Evolutionary conservation across 116 monocot species (phyloP), one percentile per base, ranked within the genome.

Genomic region (Dioscorea cayenensis): DNA sequence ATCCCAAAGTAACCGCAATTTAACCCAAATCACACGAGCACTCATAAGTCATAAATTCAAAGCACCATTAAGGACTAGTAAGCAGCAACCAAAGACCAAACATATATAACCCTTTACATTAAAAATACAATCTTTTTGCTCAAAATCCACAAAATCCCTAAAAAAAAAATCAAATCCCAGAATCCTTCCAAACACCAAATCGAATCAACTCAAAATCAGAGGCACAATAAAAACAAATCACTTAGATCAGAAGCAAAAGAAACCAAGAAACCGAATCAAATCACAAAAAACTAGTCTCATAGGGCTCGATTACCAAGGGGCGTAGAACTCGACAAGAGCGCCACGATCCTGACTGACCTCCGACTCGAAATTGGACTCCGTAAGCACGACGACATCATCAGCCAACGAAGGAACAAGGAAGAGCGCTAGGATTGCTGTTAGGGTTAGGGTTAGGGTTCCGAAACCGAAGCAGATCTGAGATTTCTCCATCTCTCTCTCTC

Each of bases 251-350:
- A 25, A 70, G 69, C 20, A n/a, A 65, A 5, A 58, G 2, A 0
- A 70, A 29, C 4, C 29, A 36, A 23, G 36, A 21, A 66, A 38
- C 14, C 23, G 13, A 65, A 68, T 2, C 25, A 37, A 25, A 68
- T 13, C 4, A 32, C n/a, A 69, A 50, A 38, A 38, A 66, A 21
- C 11, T 28, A 32, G 28, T 8, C 43, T 9, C 12, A 8, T 7
- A 43, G 23, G 51, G 49, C 0, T 16, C 27, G n/a, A 14, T 29
- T 78, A 95, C 95, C 95, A 95, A 0, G 95, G 95, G 49, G 95
- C 95, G 74, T 84, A 95, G 89, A 95, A 95, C 84, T 95, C 95
- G 82, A 95, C 89, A 79, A 95, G 95, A 51, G 95, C 95, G 69
- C 86, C 95, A 43, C 91, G 86, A 71, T 91, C 91, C 69, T 95